Evolutionary conservation across 1,284 basidiomycete species (phyloP), one percentile per base, ranked within the genome.

Genomic region (Cryptococcus jaspeensis): DNA sequence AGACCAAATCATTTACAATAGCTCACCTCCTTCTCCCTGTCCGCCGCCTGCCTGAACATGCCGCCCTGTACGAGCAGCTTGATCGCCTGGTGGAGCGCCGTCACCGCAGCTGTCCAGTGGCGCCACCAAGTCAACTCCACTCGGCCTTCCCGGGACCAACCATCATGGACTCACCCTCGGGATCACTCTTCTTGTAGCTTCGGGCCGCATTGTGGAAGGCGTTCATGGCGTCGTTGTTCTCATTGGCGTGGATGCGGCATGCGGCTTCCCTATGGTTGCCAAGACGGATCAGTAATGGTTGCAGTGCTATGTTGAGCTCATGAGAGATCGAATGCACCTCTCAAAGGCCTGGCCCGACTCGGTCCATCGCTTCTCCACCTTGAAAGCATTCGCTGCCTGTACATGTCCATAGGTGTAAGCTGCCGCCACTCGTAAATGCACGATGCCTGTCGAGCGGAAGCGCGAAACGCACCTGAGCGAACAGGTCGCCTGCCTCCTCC

Each of bases 131-230:
- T 52, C 42, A 53, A 25, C 44, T 22, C n/a, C n/a, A 36, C 22
- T 47, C 12, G 22, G 42, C 18, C 25, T 15, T 16, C 6, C 7
- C 41, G 39, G 55, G 23, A 49, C 35, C 28, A 28, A 32, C 8
- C 9, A 5, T 18, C 23, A 42, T 9, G 28, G 28, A 79, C 87
- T 74, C 70, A 94, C 92, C 81, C 64, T 90, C 87, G 12, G 92
- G 91, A 72, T 84, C 85, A 18, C 85, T 86, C 77, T 88, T 84
- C 81, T 96, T 97, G 81, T 89, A 97, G 25, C 89, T 87, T 80
- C 96, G 97, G 38, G 90, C 87, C 20, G 94, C 92, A 71, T 94
- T 94, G 89, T 93, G 95, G 86, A 89, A 97, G 16, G 92, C 92
- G 73, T 94, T 94, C 37, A 92, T 89, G n/a, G 93, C 92, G 65